Evolutionary conservation across 2,329 filamentous ascomycete genomes (phyloP).

Genomic region (Talaromyces sp.): DNA sequence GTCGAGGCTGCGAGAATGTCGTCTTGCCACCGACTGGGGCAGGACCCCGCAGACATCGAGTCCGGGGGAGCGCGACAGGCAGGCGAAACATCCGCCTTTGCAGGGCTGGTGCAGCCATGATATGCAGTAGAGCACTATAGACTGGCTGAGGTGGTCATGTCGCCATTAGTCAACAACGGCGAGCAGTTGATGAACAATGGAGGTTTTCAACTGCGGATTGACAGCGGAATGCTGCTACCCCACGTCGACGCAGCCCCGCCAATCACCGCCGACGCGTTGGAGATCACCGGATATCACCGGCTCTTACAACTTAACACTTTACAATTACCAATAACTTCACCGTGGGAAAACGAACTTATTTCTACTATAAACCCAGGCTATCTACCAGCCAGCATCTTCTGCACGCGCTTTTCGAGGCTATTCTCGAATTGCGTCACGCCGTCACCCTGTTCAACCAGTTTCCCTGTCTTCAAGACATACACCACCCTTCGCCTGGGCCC

Average conservation of each 20-base stretch:
- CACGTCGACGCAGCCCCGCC: neutral
- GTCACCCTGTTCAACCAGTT: slow-evolving; percentile 49
- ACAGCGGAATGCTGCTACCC: neutral
- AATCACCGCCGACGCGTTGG: neutral
- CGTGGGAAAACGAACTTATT: neutral
- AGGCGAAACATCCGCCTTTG: neutral
- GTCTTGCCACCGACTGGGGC: neutral
- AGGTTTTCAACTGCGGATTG: neutral
- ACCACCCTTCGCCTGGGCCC: slow-evolving; percentile 48
- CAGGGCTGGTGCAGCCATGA: neutral
- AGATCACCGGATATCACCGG: neutral
- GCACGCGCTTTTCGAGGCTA: slow-evolving; percentile 55
- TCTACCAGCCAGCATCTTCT: slow-evolving; percentile 32
- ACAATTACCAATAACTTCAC: neutral
- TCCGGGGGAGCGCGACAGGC: neutral
- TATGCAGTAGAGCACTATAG: neutral
- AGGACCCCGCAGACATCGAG: neutral
- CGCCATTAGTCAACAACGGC: neutral
- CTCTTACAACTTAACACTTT: neutral
- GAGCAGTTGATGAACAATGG: neutral
- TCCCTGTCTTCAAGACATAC: slow-evolving; percentile 56
- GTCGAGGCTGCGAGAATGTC: neutral
- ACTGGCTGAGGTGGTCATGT: neutral
- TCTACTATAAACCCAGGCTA: neutral
- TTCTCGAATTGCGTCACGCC: slow-evolving; percentile 64